Percentiles rank a stretch among this genome's conserved stretches.
Conservation (phyloP, 345 rosid genomes). For the Adansonia digitata region DNA sequence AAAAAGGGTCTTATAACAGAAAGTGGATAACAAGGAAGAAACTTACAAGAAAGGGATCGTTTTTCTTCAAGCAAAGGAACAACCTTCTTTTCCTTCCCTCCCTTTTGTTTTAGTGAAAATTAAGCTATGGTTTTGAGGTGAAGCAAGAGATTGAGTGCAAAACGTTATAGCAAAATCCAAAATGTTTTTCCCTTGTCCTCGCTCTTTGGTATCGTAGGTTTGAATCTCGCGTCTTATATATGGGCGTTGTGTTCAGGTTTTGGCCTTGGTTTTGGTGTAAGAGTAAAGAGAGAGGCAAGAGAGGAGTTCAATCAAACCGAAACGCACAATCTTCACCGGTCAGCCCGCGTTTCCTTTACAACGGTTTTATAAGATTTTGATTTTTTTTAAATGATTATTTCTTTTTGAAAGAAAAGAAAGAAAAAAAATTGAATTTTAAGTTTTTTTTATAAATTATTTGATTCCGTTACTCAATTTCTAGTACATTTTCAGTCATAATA, state of each 20-base stretch:
- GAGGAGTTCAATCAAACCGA: not conserved
- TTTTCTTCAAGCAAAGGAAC: slow-evolving; percentile 52
- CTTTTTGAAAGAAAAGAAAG: too few species aligned
- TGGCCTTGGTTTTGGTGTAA: not conserved
- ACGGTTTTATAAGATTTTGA: too few species aligned
- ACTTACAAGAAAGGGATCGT: slow-evolving; percentile 64
- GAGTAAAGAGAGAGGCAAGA: not conserved
- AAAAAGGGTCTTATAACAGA: not conserved
- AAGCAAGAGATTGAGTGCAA: slow-evolving; percentile 36
- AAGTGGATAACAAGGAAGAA: slow-evolving; percentile 31
- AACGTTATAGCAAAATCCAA: not conserved
- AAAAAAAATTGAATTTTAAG: too few species aligned
- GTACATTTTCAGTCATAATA: too few species aligned
- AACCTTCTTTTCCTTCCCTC: slow-evolving; percentile 21
- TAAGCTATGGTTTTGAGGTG: slow-evolving; percentile 16
- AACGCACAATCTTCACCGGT: not conserved
- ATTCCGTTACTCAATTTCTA: too few species aligned
- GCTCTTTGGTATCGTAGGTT: not conserved
- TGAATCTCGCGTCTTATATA: not conserved
- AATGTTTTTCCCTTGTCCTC: not conserved
- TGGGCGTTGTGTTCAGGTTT: not conserved
- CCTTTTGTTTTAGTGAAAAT: not conserved
- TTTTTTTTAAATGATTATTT: too few species aligned
- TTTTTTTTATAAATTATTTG: too few species aligned
- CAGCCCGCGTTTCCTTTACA: not conserved